Evolutionary conservation across 176 grass and related monocot genomes (phyloP).

Genomic region (Poa annua): DNA sequence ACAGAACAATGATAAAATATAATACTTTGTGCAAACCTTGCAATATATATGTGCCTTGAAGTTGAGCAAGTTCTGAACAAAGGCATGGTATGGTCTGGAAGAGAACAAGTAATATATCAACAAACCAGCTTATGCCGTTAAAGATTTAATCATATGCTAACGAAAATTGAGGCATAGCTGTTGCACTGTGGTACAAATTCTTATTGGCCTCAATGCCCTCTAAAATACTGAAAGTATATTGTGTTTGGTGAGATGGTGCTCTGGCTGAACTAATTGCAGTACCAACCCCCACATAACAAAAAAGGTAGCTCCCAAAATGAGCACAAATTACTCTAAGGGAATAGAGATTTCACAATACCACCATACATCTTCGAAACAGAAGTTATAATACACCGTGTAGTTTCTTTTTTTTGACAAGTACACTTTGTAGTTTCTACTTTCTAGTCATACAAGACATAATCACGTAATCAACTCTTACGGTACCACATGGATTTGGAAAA

Average conservation of each 20-base stretch:
- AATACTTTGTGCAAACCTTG: conserved; percentile 64
- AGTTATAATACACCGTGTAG: too few relatives aligned
- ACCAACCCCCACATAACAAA: not conserved
- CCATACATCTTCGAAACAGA: not conserved
- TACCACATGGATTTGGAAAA: not conserved
- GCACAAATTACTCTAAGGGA: conserved; percentile 20
- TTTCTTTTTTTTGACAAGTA: not conserved
- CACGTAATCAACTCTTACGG: not conserved
- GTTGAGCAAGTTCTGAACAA: conserved; percentile 96
- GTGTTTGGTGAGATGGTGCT: not conserved
- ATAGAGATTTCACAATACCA: not conserved
- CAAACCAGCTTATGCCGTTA: conserved; percentile 8
- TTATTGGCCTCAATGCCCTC: conserved; percentile 11
- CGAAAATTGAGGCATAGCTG: not conserved
- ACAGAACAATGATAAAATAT: conserved; percentile 16
- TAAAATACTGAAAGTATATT: conserved; percentile 30
- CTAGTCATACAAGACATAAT: conserved; percentile 8
- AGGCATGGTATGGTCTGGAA: conserved; percentile 95
- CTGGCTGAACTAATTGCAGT: not conserved
- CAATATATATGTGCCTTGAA: conserved; percentile 99
- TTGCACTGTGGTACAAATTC: conserved; percentile 24
- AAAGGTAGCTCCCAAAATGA: conserved; percentile 17
- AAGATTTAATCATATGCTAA: conserved; percentile 19
- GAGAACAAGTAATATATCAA: conserved; percentile 40
- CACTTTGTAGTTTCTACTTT: not conserved